These are phyloP conservation scores for Orbilia brochopaga DNA, from an alignment of 2,329 filamentous ascomycete species.

Conservation along the genomic window DNA sequence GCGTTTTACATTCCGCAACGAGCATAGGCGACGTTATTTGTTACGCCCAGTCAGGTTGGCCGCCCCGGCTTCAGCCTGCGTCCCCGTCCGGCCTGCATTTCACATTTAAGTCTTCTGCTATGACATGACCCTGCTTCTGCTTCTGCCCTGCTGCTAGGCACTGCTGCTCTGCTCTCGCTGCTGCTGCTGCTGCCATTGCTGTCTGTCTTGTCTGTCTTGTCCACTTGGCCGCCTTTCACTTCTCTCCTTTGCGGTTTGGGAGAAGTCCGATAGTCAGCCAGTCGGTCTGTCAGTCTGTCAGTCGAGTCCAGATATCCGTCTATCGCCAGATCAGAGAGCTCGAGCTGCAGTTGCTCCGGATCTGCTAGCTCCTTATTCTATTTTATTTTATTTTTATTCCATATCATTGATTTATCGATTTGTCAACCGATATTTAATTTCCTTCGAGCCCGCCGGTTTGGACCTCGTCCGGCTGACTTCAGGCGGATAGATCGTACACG, in stretches of 20 bases:
- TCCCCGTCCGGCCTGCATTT: slow-evolving; percentile 39
- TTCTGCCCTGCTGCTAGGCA: slow-evolving; percentile 28
- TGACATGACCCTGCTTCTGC: slow-evolving; percentile 38
- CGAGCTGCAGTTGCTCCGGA: slow-evolving; percentile 1
- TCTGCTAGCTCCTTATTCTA: slow-evolving; percentile 13
- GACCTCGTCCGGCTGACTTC: slow-evolving; percentile 8
- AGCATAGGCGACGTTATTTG: slow-evolving; percentile 49
- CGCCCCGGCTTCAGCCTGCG: slow-evolving; percentile 39
- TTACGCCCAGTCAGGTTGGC: slow-evolving; percentile 37
- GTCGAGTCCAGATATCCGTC: no score
- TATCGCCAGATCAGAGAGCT: no score
- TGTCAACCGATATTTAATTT: no score
- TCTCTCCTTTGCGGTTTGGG: slow-evolving; percentile 17
- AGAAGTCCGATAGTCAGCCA: no score
- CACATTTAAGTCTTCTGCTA: slow-evolving; percentile 21
- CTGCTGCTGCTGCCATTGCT: not conserved
- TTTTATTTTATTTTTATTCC: no score
- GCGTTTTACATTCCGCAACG: slow-evolving; percentile 51
- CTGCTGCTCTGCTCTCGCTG: no score
- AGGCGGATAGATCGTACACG: no score
- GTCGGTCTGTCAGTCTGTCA: no score
- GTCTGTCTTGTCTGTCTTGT: no score
- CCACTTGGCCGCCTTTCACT: slow-evolving; percentile 17
- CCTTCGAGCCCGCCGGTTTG: slow-evolving; percentile 40
- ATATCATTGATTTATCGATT: no score